These are phyloP conservation scores for Lentinula guzmanii DNA, from an alignment of 768 basidiomycete genomes.

Conservation along the genomic window DNA sequence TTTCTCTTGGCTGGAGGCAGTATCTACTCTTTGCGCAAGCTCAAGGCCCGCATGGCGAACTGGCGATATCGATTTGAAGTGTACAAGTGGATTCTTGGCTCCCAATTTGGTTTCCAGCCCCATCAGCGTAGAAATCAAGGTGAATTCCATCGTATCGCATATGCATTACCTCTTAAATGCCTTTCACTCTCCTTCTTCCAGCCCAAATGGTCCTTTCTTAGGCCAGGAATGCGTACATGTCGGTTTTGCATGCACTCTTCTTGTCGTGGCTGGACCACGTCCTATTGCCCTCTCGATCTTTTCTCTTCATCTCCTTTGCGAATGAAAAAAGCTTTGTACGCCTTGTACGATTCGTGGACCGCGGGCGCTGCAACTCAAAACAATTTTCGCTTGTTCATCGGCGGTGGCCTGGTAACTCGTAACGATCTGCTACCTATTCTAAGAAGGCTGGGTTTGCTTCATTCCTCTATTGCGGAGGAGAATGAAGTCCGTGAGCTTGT, in stretches of 20 bases:
- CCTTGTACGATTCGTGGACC: constrained; percentile 72
- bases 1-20: constrained; percentile 54
- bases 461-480: constrained; percentile 6
- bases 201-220: constrained; percentile 97
- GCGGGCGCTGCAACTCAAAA: constrained; percentile 61
- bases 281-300: constrained; percentile 89
- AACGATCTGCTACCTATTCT: not conserved
- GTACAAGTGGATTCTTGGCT: constrained; percentile 61
- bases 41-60: constrained; percentile 54
- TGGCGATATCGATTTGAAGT: constrained; percentile 45
- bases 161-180: not conserved
- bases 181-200: constrained; percentile 21
- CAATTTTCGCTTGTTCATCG: constrained; percentile 75
- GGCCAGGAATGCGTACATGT: constrained; percentile 55
- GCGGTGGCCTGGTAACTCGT: not conserved
- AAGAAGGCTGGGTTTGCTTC: not conserved
- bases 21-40: constrained; percentile 40
- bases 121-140: constrained; percentile 90
- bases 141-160: constrained; percentile 17
- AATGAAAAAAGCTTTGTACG: constrained; percentile 54
- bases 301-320: constrained; percentile 68
- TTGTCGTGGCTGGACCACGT: constrained; percentile 22
- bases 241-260: constrained; percentile 82
- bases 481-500: constrained; percentile 43
- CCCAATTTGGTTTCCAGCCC: constrained; percentile 67